These are phyloP conservation scores for Thermothelomyces thermophilus DNA, from an alignment of 2,329 filamentous ascomycete genomes.

Conservation along the genomic window DNA sequence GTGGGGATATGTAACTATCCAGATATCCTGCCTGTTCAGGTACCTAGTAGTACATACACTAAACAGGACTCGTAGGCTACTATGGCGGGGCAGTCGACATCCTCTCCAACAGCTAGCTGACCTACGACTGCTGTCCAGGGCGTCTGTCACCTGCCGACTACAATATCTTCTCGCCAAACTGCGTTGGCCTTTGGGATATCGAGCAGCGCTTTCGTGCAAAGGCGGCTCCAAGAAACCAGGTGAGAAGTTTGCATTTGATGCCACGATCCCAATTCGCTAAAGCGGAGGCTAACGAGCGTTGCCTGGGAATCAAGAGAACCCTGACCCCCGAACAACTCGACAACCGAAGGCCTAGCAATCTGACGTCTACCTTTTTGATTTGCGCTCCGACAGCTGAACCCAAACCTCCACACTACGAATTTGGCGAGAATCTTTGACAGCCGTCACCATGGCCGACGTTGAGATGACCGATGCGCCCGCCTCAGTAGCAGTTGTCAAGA, in stretches of 20 bases:
- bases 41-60: too few species aligned
- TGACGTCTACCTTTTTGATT: not conserved
- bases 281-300: constrained; percentile 12
- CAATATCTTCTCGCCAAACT: too few species aligned
- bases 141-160: not conserved
- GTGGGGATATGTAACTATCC: not conserved
- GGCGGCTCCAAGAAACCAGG: not conserved
- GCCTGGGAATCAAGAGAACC: constrained; percentile 3
- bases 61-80: not conserved
- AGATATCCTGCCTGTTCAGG: not conserved
- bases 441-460: constrained; percentile 75
- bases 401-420: too few species aligned
- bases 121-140: not conserved
- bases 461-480: constrained; percentile 86
- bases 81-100: constrained; percentile 3
- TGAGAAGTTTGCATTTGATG: constrained; percentile 2
- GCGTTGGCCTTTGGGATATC: too few species aligned
- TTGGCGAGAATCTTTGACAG: not conserved
- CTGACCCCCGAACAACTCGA: not conserved
- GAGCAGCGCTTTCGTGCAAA: not conserved
- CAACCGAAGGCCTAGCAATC: not conserved
- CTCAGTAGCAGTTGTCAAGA: constrained; percentile 49
- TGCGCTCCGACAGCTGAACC: not conserved
- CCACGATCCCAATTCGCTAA: constrained; percentile 4
- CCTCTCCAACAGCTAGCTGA: not conserved